These are phyloP conservation scores for Fagus sylvatica DNA, from an alignment of 306 rosid genomes.

Conservation along the genomic window DNA sequence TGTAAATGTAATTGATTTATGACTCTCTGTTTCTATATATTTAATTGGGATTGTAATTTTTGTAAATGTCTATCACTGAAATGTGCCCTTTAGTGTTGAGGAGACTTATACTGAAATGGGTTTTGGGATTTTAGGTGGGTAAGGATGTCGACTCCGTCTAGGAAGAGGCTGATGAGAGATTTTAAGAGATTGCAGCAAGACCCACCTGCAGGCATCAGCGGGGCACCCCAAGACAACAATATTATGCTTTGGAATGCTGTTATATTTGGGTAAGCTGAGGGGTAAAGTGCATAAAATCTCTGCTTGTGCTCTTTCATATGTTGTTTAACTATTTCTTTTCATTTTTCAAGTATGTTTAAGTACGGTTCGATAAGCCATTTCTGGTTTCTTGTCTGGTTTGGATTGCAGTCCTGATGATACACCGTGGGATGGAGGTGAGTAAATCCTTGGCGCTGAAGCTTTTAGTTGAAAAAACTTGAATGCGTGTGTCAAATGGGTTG, in stretches of 20 bases:
- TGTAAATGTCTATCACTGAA: not conserved
- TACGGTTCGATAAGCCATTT: conserved; percentile 51
- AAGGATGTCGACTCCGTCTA: conserved; percentile 92
- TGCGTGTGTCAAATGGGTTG: not conserved
- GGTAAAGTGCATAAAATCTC: conserved; percentile 22
- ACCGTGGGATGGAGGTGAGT: conserved; percentile 74
- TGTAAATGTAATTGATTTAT: not conserved
- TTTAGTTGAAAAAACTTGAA: not conserved
- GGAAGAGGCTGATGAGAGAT: conserved; percentile 97
- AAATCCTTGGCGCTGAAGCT: conserved; percentile 7
- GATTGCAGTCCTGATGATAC: conserved; percentile 70
- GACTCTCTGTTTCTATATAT: not conserved
- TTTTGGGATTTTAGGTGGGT: conserved; percentile 42
- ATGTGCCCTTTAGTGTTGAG: not conserved
- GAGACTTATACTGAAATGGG: not conserved
- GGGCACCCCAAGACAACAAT: conserved; percentile 97
- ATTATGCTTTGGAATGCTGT: conserved; percentile 99
- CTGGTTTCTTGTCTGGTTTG: conserved; percentile 59
- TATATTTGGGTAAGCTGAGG: conserved; percentile 81
- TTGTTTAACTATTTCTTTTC: conserved; percentile 20
- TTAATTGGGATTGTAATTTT: not conserved
- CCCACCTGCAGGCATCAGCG: conserved; percentile 99
- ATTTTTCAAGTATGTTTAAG: conserved; percentile 33
- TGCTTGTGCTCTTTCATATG: conserved; percentile 7
- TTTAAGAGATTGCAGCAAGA: conserved; percentile 97